These are phyloP conservation scores for Boletus vinaceobasis DNA, from an alignment of 768 basidiomycete species.

Conservation along the genomic window DNA sequence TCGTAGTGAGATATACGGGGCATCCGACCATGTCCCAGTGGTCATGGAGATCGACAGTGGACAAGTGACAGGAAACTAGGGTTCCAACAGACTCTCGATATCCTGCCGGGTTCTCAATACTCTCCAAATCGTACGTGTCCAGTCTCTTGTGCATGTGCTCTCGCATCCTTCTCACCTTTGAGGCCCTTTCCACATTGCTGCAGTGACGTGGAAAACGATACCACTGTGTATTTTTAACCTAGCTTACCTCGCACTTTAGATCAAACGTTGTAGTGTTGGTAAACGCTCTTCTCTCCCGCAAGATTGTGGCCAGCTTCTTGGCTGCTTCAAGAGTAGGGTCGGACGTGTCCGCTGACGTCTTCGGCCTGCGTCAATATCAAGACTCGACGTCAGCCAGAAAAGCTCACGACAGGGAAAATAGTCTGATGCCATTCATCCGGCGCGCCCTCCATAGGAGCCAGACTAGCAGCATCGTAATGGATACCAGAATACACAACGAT, in stretches of 20 bases:
- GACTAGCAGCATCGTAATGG: slow-evolving; percentile 89
- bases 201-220: slow-evolving; percentile 5
- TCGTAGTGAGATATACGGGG: slow-evolving; percentile 79
- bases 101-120: slow-evolving; percentile 44
- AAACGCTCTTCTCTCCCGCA: slow-evolving; percentile 77
- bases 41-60: slow-evolving; percentile 66
- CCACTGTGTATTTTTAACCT: neutral
- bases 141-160: slow-evolving; percentile 81
- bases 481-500: slow-evolving; percentile 93
- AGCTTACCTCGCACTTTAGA: slow-evolving; percentile 77
- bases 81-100: neutral
- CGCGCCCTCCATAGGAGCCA: slow-evolving; percentile 74
- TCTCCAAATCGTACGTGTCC: slow-evolving; percentile 86
- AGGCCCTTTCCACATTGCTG: slow-evolving; percentile 80
- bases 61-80: slow-evolving; percentile 25
- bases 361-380: slow-evolving; percentile 21
- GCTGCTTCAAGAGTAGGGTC: slow-evolving; percentile 65
- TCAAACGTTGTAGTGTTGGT: slow-evolving; percentile 93
- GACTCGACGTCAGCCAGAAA: slow-evolving; percentile 1
- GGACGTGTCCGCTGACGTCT: slow-evolving; percentile 34
- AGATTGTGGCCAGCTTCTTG: slow-evolving; percentile 62
- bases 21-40: slow-evolving; percentile 82
- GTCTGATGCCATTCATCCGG: slow-evolving; percentile 90
- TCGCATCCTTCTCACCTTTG: slow-evolving; percentile 92
- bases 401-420: slow-evolving; percentile 60